Evolutionary conservation across 345 rosid genomes (phyloP), one percentile per base, ranked within the genome.

Genomic region (Erysimum cheiranthoides): DNA sequence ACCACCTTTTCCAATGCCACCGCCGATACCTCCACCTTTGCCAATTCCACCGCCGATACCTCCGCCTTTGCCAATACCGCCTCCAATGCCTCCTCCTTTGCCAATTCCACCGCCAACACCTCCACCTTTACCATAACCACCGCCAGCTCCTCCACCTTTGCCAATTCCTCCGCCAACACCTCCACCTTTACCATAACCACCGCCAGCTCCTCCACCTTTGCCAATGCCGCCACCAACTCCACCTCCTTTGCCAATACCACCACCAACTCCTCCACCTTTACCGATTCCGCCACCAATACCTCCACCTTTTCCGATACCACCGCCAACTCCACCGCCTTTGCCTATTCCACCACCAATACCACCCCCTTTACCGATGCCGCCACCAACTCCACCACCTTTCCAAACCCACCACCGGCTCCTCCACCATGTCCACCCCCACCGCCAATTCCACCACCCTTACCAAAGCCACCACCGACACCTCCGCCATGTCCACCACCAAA

Each of bases 381-480:
- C 66, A 3, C 82, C 84, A 0, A 21, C 1, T 0, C 81, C 83
- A 0, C 78, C 77, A 1, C 79, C 80, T 13, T 38, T 0, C 75
- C 84, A 2, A 80, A 62, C 0, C 86, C 84, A 1, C 61, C 66
- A 4, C 86, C 88, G 3, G 59, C 56, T 1, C 79, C 83, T 38
- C 61, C 78, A 31, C 85, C 87, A 0, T 43, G 9, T 0, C 84
- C 86, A n/a, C 73, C 81, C 0, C 83, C 85, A 1, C 76, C 74
- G 4, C 86, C 88, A n/a, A 63, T 76, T 2, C 81, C 86, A 49
- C 60, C 77, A 21, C 85, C 89, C 2, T 52, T n/a, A 0, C 84
- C 82, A 16, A 65, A 65, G 5, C 79, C 81, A 8, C 82, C 84
- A 10, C 46, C 61, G 4, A 63, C 77, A 2, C 89, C 90, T 2